Evolutionary conservation across 2,329 filamentous ascomycete genomes (phyloP).

Genomic region (Epichloe aotearoae): DNA sequence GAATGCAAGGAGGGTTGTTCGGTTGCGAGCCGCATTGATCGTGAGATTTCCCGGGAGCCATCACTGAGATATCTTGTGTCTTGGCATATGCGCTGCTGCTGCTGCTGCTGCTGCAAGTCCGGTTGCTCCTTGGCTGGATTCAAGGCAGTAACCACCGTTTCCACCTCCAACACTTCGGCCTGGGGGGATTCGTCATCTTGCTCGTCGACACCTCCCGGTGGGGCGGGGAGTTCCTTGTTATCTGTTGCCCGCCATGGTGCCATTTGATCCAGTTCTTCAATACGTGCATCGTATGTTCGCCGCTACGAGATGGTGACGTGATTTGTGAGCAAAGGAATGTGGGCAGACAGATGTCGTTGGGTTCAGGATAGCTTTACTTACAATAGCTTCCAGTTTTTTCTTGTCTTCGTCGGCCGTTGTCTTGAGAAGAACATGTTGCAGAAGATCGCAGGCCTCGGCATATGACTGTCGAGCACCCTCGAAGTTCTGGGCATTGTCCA

Average conservation of each 20-base stretch:
- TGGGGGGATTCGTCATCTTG: slow-evolving; percentile 5
- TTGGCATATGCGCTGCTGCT: slow-evolving; percentile 10
- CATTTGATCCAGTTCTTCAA: slow-evolving; percentile 71
- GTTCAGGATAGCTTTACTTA: slow-evolving; percentile 36
- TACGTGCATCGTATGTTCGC: slow-evolving; percentile 79
- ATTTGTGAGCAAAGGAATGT: background rate
- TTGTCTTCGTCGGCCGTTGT: slow-evolving; percentile 78
- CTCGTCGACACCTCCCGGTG: slow-evolving; percentile 42
- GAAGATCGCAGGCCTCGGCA: slow-evolving; percentile 72
- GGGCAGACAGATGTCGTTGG: background rate
- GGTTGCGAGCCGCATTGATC: slow-evolving; percentile 3
- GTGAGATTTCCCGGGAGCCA: slow-evolving; percentile 12
- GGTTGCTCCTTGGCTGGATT: slow-evolving; percentile 25
- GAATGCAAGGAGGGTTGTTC: slow-evolving; percentile 30
- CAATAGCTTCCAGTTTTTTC: slow-evolving; percentile 84
- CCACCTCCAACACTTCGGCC: background rate
- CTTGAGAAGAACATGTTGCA: slow-evolving; percentile 76
- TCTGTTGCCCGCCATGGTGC: slow-evolving; percentile 39
- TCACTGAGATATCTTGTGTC: slow-evolving; percentile 11
- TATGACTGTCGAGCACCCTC: slow-evolving; percentile 86
- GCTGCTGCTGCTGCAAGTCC: slow-evolving; percentile 5
- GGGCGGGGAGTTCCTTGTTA: slow-evolving; percentile 64
- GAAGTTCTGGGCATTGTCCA: slow-evolving; percentile 93
- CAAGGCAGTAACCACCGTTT: slow-evolving; percentile 8
- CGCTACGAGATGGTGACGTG: slow-evolving; percentile 36